Base-by-base conservation (phyloP, 192 early-diverging fungal species). In the Phlyctochytrium bullatum region DNA sequence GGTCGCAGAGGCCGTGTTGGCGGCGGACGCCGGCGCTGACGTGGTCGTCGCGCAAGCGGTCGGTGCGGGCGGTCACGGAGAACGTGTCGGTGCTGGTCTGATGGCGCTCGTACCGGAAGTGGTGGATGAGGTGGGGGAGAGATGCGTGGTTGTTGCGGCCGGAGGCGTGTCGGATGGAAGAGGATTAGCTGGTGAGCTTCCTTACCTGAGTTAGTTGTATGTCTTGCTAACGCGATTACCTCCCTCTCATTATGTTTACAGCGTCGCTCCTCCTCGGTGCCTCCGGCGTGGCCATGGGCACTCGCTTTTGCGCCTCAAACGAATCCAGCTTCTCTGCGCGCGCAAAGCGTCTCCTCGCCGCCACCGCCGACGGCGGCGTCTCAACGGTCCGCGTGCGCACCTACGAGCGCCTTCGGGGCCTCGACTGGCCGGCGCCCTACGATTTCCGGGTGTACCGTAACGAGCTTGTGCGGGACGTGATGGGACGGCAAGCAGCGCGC, bases 1-100 rank as follows among this genome's bases (percentile, higher is more conserved):
- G 0, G 71, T 83, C 10, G 57, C 71, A 31, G 68, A 84, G 50
- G 81, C 81, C 1, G 28, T 81, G 2, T 52, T 63, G 3, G 74
- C 76, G 4, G 74, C 73, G 24, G 23, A 78, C 12, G 54, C 76
- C 12, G 59, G 66, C 10, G 81, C 74, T 20, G 81, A 83, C 54
- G 78, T 83, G 3, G 70, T 83, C 58, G 81, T 83, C 1, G 57
- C 76, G 4, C 81, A 83, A 56, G 81, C 81, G 14, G 73, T 68
- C 17, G 81, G 81, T 32, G 52, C 81, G 1, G 81, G 81, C 2
- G 81, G 81, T 25, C 80, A 81, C 64, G 80, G 80, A 3, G 59
- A 64, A 16, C 62, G 66, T 23, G 47, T 61, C 16, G 52, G 59
- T 20, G 36, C 31, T 14, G 61, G 71, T 27, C 20, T 69, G 31